Percentiles rank a stretch among this genome's conserved stretches.
phyloP scores from a whole-genome alignment of 345 rosid species.

The Brassica carinata region DNA sequence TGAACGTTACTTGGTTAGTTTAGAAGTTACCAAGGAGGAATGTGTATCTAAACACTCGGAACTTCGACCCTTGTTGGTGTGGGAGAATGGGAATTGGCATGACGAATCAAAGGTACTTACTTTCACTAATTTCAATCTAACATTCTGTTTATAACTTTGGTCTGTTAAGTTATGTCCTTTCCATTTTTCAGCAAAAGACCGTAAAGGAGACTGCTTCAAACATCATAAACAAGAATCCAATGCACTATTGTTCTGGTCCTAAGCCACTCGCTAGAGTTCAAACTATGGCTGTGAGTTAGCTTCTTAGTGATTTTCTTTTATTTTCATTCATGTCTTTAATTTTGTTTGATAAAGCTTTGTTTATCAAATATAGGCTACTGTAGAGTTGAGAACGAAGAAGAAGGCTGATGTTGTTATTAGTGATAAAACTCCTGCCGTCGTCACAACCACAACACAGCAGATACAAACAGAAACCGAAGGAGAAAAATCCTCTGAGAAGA shows the following conservation, averaged over 20 bases:
- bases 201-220: slow-evolving; percentile 4
- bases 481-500: not conserved
- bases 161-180: not conserved
- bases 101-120: slow-evolving; percentile 49
- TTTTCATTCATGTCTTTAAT: not conserved
- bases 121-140: not conserved
- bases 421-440: slow-evolving; percentile 38
- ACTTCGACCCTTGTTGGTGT: slow-evolving; percentile 59
- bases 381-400: slow-evolving; percentile 27
- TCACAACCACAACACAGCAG: slow-evolving; percentile 30
- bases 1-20: slow-evolving; percentile 44
- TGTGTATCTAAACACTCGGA: slow-evolving; percentile 40
- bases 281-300: not conserved
- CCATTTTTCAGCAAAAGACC: not conserved
- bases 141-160: not conserved
- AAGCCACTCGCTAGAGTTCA: not conserved
- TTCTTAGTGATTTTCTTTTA: not conserved
- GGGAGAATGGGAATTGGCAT: slow-evolving; percentile 63
- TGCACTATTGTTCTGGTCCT: slow-evolving; percentile 28
- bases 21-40: slow-evolving; percentile 49
- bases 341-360: slow-evolving; percentile 5
- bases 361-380: not conserved
- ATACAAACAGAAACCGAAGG: slow-evolving; percentile 8
- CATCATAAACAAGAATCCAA: slow-evolving; percentile 18
- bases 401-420: slow-evolving; percentile 34